Percentiles rank a stretch among this genome's conserved stretches.
Conservation (phyloP, 2,329 filamentous ascomycete genomes). For the Endoconidiophora polonica region DNA sequence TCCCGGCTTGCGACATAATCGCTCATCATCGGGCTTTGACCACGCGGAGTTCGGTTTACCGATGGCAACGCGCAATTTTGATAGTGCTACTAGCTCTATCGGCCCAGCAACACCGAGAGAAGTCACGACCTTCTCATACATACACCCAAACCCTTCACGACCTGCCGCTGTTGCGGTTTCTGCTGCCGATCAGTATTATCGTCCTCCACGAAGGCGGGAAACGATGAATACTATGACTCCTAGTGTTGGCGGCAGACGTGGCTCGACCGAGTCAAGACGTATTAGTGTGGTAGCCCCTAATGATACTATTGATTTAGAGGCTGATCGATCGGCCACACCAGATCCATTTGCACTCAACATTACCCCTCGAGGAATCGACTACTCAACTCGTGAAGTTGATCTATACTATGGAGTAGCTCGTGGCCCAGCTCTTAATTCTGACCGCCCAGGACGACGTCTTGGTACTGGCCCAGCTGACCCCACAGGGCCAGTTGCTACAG, state of each 20-base stretch:
- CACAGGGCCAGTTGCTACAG: slow-evolving; percentile 75
- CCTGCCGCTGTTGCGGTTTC: slow-evolving; percentile 32
- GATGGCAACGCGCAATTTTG: slow-evolving; percentile 28
- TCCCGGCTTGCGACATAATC: slow-evolving; percentile 24
- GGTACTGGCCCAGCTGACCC: slow-evolving; percentile 92
- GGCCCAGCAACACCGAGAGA: slow-evolving; percentile 60
- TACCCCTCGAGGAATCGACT: slow-evolving; percentile 51
- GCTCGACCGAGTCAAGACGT: slow-evolving; percentile 22
- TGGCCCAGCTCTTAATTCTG: slow-evolving; percentile 70
- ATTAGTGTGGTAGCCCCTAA: slow-evolving; percentile 22
- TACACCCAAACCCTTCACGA: slow-evolving; percentile 35
- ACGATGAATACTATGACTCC: slow-evolving; percentile 26
- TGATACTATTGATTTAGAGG: slow-evolving; percentile 26
- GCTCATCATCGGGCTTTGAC: slow-evolving; percentile 40
- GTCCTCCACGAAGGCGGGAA: slow-evolving; percentile 58
- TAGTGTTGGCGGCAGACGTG: slow-evolving; percentile 13
- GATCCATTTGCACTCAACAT: slow-evolving; percentile 27
- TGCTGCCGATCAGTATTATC: slow-evolving; percentile 66
- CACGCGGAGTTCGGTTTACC: slow-evolving; percentile 30
- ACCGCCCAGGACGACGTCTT: slow-evolving; percentile 63
- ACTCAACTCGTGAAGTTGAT: slow-evolving; percentile 85
- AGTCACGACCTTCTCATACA: slow-evolving; percentile 54
- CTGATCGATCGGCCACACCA: slow-evolving; percentile 28
- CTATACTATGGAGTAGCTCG: slow-evolving; percentile 81
- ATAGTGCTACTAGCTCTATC: slow-evolving; percentile 43